Percentiles rank a stretch among this genome's conserved stretches.
These are phyloP conservation scores for Capsella bursapastoris DNA, from an alignment of 345 rosid species.

Conservation along the genomic window DNA sequence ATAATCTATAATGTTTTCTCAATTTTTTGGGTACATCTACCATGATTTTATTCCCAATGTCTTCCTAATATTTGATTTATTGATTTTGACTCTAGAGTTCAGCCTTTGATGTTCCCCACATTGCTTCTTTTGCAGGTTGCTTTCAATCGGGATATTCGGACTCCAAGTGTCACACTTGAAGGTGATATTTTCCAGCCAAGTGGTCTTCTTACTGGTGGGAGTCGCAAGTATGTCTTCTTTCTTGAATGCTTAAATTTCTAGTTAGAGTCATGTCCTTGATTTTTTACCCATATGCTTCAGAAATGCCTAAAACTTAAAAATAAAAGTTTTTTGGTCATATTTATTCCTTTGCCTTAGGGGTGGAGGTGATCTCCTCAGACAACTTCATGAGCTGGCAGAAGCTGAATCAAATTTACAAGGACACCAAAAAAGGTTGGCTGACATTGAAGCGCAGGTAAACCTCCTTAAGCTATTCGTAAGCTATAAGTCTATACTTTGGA, in stretches of 20 bases:
- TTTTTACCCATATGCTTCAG: conserved; percentile 9
- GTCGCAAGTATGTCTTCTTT: conserved; percentile 68
- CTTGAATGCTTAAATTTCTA: conserved; percentile 28
- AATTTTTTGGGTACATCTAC: conserved; percentile 4
- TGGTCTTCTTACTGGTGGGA: conserved; percentile 97
- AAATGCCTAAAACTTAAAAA: conserved; percentile 13
- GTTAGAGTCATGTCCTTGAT: conserved; percentile 18
- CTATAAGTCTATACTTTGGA: conserved; percentile 2
- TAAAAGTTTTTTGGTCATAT: conserved; percentile 13
- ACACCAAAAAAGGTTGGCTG: conserved; percentile 73
- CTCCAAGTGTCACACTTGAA: conserved; percentile 91
- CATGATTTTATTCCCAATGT: not conserved
- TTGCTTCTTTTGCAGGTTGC: conserved; percentile 67
- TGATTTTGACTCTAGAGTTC: conserved; percentile 18
- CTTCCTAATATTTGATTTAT: conserved; percentile 20
- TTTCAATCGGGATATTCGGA: conserved; percentile 66
- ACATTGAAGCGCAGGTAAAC: conserved; percentile 79
- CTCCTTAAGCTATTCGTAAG: not conserved
- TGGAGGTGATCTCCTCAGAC: conserved; percentile 85
- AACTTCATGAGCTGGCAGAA: conserved; percentile 82
- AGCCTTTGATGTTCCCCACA: conserved; percentile 21
- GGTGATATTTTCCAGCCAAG: conserved; percentile 97
- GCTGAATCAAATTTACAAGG: conserved; percentile 70
- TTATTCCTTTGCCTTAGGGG: conserved; percentile 60
- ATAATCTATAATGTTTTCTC: conserved; percentile 1